Evolutionary conservation across 371 early-diverging fungal species (phyloP), one percentile per base, ranked within the genome.

Genomic region (Caulochytrium protostelioides): DNA sequence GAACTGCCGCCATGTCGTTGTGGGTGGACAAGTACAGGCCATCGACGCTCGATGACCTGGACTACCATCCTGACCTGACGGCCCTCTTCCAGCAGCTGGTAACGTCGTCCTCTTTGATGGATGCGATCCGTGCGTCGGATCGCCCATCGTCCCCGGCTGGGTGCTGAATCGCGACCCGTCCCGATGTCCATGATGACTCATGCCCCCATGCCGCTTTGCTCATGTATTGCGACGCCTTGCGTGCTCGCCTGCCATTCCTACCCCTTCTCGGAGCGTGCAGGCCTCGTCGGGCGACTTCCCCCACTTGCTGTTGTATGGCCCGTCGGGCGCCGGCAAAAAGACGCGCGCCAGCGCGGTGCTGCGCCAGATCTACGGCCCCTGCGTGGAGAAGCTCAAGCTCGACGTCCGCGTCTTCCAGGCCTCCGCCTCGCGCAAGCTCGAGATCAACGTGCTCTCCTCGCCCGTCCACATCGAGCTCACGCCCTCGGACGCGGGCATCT

Each of bases 11-110:
- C n/a, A 75, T 74, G 76, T 72, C 76, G 47, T 68, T 98, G 26
- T 98, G 94, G 92, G 80, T 83, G 25, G 97, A 97, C 62, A 92
- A 92, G 56, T 77, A 98, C 54, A 65, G 82, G 29, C 98, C 99
- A 22, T 64, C 56, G 30, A 49, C 65, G 19, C 72, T 99, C 34
- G 79, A 82, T 42, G 66, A 79, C 44, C 70, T 98, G 38, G 70
- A 72, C 46, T 83, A 75, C 52, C 90, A 91, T 50, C 34, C 50
- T 9, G 72, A 72, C 20, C 53, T 91, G 20, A 71, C 80, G 5
- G 45, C 40, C 19, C 76, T 79, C 32, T 63, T 97, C 20, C 70
- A 68, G 39, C 62, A 59, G 41, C 70, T 92, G 63, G 85, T 83
- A 56, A 31, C 41, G 19, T 10, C 30, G 10, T 33, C 29, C 16